phyloP scores from a whole-genome alignment of 352 stramenopile genomes.

The Hyaloperonospora arabidopsidis region DNA sequence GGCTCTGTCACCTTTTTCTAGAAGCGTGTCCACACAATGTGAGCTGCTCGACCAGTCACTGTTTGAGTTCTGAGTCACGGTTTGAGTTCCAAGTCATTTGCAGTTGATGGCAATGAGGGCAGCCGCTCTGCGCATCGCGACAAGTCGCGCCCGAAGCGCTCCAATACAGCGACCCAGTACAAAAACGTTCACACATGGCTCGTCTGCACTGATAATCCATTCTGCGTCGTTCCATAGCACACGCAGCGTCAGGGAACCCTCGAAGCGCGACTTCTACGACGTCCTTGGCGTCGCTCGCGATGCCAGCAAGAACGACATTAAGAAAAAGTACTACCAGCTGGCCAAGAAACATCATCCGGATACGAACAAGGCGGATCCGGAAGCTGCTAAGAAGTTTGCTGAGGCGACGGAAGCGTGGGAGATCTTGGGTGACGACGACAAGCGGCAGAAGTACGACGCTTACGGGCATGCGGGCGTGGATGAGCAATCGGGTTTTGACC shows the following conservation, averaged over 20 bases:
- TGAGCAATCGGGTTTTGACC: slow-evolving; percentile 72
- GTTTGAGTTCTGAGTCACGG: too few species aligned
- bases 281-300: slow-evolving; percentile 86
- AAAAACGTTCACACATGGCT: slow-evolving; percentile 3
- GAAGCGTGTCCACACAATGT: slow-evolving; percentile 27
- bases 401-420: slow-evolving; percentile 92
- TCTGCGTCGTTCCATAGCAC: slow-evolving; percentile 59
- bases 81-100: too few species aligned
- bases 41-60: too few species aligned
- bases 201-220: slow-evolving; percentile 11
- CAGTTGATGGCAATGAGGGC: slow-evolving; percentile 24
- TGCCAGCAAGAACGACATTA: slow-evolving; percentile 93
- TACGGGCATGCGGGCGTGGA: slow-evolving; percentile 93
- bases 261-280: slow-evolving; percentile 95
- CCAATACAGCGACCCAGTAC: slow-evolving; percentile 1
- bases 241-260: slow-evolving; percentile 30
- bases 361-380: slow-evolving; percentile 91
- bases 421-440: slow-evolving; percentile 88
- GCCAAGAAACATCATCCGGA: slow-evolving; percentile 98
- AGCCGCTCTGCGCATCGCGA: slow-evolving; percentile 24
- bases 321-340: slow-evolving; percentile 96
- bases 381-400: slow-evolving; percentile 89
- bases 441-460: slow-evolving; percentile 90
- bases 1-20: slow-evolving; percentile 14
- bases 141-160: slow-evolving; percentile 9